Percentiles rank a stretch among this genome's conserved stretches.
Conservation (phyloP, 2,329 filamentous ascomycete genomes). For the Talaromyces islandicus region DNA sequence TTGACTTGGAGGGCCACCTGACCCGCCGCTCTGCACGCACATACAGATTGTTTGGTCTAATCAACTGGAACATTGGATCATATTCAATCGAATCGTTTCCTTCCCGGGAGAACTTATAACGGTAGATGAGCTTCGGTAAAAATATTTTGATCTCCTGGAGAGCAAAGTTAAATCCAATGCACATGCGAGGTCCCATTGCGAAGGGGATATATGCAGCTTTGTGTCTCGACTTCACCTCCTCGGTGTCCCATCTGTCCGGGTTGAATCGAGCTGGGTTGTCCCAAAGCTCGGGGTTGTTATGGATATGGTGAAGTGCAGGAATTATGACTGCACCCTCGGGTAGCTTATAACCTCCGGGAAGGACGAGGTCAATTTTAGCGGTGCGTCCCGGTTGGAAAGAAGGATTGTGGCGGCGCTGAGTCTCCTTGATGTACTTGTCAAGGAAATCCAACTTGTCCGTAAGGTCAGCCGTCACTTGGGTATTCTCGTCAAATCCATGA, state of each 20-base stretch:
- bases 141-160: constrained; percentile 55
- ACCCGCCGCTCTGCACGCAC: constrained; percentile 45
- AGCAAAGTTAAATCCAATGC: constrained; percentile 61
- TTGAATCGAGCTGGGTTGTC: constrained; percentile 54
- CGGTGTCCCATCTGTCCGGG: constrained; percentile 55
- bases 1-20: constrained; percentile 38
- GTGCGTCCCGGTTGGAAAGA: constrained; percentile 58
- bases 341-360: constrained; percentile 55
- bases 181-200: constrained; percentile 51
- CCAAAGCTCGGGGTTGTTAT: constrained; percentile 52
- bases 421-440: constrained; percentile 57
- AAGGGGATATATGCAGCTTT: constrained; percentile 55
- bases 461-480: constrained; percentile 42
- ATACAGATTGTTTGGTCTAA: constrained; percentile 51
- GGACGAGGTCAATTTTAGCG: constrained; percentile 49
- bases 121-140: constrained; percentile 52
- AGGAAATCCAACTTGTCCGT: constrained; percentile 28
- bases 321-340: constrained; percentile 50
- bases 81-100: constrained; percentile 50
- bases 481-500: constrained; percentile 39
- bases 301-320: constrained; percentile 41
- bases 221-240: constrained; percentile 47
- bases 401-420: constrained; percentile 54
- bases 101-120: constrained; percentile 53
- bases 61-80: constrained; percentile 55